phyloP scores from a whole-genome alignment of 2,329 filamentous ascomycete species.

The Ophiostoma tasmaniense region DNA sequence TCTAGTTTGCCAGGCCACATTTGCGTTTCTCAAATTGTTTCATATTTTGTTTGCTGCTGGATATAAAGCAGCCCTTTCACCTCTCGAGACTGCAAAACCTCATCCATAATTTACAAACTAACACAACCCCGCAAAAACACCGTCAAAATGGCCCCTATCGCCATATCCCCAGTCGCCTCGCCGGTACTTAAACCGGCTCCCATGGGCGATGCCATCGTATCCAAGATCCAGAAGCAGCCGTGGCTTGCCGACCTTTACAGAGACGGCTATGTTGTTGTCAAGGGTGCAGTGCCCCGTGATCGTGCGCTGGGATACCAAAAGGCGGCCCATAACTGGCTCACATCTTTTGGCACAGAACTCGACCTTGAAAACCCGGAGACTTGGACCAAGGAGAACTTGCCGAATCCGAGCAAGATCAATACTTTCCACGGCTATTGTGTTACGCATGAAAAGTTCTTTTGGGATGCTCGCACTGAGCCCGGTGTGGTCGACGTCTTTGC shows the following conservation, averaged over 20 bases:
- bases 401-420: slow-evolving; percentile 28
- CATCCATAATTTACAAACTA: neutral
- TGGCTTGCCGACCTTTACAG: neutral
- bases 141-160: neutral
- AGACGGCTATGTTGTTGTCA: neutral
- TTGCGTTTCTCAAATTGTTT: neutral
- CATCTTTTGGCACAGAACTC: neutral
- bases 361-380: slow-evolving; percentile 25
- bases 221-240: neutral
- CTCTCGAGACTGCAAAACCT: neutral
- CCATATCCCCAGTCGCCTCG: neutral
- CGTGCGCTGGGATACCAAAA: neutral
- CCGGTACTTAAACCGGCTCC: neutral
- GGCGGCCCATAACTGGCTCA: neutral
- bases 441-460: slow-evolving; percentile 33
- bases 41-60: neutral
- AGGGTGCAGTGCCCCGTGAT: neutral
- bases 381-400: slow-evolving; percentile 31
- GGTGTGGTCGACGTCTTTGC: slow-evolving; percentile 32
- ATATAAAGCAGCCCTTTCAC: neutral
- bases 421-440: slow-evolving; percentile 27
- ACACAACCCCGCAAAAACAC: neutral
- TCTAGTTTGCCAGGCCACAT: neutral
- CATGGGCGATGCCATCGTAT: neutral
- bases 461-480: slow-evolving; percentile 32